Base-by-base conservation (phyloP, 2,329 filamentous ascomycete species). In the Penicillium sp. region DNA sequence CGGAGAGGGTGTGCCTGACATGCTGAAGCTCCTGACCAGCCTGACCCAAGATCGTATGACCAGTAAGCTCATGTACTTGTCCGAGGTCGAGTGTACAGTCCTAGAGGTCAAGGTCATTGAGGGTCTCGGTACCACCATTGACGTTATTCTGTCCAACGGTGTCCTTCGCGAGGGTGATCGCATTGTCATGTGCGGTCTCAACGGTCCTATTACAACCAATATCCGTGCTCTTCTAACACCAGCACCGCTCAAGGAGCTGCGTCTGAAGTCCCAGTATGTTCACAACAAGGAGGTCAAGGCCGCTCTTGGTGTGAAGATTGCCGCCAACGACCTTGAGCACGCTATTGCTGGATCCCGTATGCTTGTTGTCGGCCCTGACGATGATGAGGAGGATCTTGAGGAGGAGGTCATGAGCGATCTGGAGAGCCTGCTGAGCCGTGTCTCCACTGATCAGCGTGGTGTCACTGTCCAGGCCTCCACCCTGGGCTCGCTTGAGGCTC, bases 271-370 rank as follows among this genome's bases (percentile, higher is more conserved):
- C 3, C 80, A 84, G 55, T 98, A 98, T 64, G 91, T 98, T 28
- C 94, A 98, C 77, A 96, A 98, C 77, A 97, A 98, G 76, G 89
- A 95, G 70, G 90, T 96, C 74, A 98, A 96, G 78, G 93, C 94
- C 19, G 89, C 93, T 8, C 81, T 98, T 64, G 93, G 93, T 85
- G 88, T 98, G 70, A 98, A 98, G 81, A 97, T 98, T 66, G 89
- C 89, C 56, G 93, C 91, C 39, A 94, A 95, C 61, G 89, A 90
- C 56, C 85, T 98, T 21, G 93, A 98, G 69, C 85, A 88, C 54
- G 93, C 94, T 59, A 97, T 98, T 69, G 93, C 93, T 54, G 93
- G 93, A 67, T 98, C 94, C 19, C 84, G 94, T 59, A 77, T 98
- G 61, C 82, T 98, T 62, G 90, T 98, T 26, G 89, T 95, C 53